phyloP scores from a whole-genome alignment of 2,329 filamentous ascomycete species.

The Cladophialophora immunda region DNA sequence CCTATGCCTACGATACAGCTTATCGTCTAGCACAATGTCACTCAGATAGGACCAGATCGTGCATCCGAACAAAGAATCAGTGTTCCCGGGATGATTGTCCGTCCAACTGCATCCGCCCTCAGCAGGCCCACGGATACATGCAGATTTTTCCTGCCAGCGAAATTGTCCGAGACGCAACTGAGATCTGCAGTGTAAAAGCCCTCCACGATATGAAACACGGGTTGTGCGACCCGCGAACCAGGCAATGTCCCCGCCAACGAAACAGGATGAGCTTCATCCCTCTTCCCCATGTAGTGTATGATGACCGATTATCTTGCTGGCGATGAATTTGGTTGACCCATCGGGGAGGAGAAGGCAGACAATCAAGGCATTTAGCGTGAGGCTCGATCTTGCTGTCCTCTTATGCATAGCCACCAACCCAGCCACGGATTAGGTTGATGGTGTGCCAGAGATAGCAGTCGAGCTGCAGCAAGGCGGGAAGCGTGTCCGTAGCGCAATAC shows the following conservation, averaged over 20 bases:
- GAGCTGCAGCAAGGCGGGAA: constrained; percentile 29
- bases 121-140: constrained; percentile 18
- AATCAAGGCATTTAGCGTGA: constrained; percentile 13
- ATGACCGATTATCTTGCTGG: background rate
- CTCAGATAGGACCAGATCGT: background rate
- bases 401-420: constrained; percentile 36
- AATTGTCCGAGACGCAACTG: constrained; percentile 27
- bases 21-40: background rate
- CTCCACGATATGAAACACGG: constrained; percentile 29
- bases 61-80: constrained; percentile 2
- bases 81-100: background rate
- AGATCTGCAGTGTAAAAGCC: constrained; percentile 29
- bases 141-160: constrained; percentile 16
- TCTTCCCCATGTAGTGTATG: background rate
- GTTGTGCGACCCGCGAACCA: constrained; percentile 26
- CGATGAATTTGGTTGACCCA: background rate
- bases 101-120: background rate
- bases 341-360: background rate
- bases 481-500: constrained; percentile 32
- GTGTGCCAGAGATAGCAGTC: constrained; percentile 35
- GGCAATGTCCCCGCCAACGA: constrained; percentile 4
- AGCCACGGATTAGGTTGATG: constrained; percentile 24
- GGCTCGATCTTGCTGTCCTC: constrained; percentile 4
- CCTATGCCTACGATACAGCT: background rate
- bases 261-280: constrained; percentile 3